Conservation (phyloP, 345 rosid species). For the Carallia brachiata region DNA sequence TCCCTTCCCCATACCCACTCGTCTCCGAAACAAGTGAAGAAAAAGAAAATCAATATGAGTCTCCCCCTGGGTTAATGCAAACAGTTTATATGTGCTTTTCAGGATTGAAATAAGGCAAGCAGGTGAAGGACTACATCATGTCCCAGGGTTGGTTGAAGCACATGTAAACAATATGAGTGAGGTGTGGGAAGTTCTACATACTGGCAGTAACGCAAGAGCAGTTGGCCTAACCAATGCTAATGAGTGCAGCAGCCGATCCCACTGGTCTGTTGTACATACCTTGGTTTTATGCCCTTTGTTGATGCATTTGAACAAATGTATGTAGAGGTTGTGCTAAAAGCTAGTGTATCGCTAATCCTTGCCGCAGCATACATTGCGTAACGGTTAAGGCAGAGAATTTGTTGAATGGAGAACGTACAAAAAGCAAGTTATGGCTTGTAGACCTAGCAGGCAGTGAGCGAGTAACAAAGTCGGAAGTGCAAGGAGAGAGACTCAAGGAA, state of each 20-base stretch:
- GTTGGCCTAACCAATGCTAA: constrained; percentile 89
- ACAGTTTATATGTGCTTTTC: constrained; percentile 9
- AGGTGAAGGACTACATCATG: constrained; percentile 77
- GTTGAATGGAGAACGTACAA: constrained; percentile 81
- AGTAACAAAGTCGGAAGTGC: constrained; percentile 89
- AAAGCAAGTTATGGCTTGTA: constrained; percentile 94
- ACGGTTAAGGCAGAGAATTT: constrained; percentile 85
- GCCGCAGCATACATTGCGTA: constrained; percentile 79
- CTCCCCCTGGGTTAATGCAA: too few relatives aligned
- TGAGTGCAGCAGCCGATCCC: constrained; percentile 96
- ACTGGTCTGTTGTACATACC: constrained; percentile 51
- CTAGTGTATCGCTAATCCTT: constrained; percentile 4
- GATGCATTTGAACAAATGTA: background rate
- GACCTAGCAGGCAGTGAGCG: constrained; percentile 99
- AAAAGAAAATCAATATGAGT: too few relatives aligned
- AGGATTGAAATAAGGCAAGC: constrained; percentile 85
- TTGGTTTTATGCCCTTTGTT: background rate
- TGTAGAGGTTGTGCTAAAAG: constrained; percentile 10
- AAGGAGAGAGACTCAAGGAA: constrained; percentile 94
- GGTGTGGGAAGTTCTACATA: constrained; percentile 90
- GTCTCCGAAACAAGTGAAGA: too few relatives aligned
- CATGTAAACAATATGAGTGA: constrained; percentile 68
- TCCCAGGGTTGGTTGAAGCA: constrained; percentile 90
- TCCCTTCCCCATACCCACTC: too few relatives aligned
- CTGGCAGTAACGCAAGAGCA: constrained; percentile 88